Base-by-base conservation (phyloP, 2,329 filamentous ascomycete species). In the Dothideomycetidae sp. region DNA sequence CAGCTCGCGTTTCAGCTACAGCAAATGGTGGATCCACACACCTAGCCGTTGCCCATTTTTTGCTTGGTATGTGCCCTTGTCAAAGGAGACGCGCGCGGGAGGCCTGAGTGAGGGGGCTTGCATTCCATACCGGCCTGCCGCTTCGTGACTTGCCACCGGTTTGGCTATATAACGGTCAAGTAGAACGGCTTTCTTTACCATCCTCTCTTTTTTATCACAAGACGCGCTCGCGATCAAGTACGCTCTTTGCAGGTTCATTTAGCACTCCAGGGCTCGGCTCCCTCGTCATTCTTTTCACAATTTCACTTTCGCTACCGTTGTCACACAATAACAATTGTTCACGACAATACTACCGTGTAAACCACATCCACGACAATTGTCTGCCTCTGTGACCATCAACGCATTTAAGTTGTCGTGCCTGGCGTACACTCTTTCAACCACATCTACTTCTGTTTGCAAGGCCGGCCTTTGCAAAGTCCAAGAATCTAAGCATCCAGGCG, bases 181-280 rank as follows among this genome's bases (percentile, higher is more conserved):
- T 26, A 26, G 21, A 26, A 26, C 21, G 21, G 21, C 21, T n/a
- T 26, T 26, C 21, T 7, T 26, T 26, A 7, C 21, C 21, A 26
- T 26, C 21, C 21, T 26, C 21, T n/a, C 21, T 26, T 26, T 26
- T 26, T 26, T n/a, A n/a, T n/a, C 21, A 7, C 21, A 7, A 26
- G n/a, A n/a, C 21, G 21, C 21, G 7, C n/a, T 26, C 21, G 21
- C 21, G 21, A 26, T 26, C 21, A 7, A 7, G n/a, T 7, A 26
- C 33, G 33, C 18, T 36, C 33, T 33, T 38, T 38, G 36, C 36
- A 32, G 36, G 36, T 38, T 38, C 36, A 38, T 32, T 32, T 29
- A 14, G 19, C 36, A 21, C 18, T 14, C 15, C 21, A 26, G 21
- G 21, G 21, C 21, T 7, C 21, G 21, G 21, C 21, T 26, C 31